These are phyloP conservation scores for Opeltia flavorubescens DNA, from an alignment of 495 filamentous ascomycete genomes.

Conservation along the genomic window DNA sequence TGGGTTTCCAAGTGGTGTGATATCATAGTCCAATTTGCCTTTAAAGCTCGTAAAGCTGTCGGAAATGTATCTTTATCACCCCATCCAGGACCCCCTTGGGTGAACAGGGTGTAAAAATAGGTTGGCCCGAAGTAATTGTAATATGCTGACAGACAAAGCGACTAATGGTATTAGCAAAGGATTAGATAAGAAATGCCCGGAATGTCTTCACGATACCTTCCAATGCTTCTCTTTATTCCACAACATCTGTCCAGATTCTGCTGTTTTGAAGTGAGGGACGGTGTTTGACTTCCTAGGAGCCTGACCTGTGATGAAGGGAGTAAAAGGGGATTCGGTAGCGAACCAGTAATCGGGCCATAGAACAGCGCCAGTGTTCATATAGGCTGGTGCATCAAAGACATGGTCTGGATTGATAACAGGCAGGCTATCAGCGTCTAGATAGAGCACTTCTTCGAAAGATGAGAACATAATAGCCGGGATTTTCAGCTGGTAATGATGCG, in stretches of 20 bases:
- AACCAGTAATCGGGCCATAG: slow-evolving; percentile 19
- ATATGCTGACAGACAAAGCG: slow-evolving; percentile 1
- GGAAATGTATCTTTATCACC: slow-evolving; percentile 7
- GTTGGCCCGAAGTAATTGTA: slow-evolving; percentile 4
- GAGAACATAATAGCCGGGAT: slow-evolving; percentile 26
- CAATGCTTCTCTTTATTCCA: slow-evolving; percentile 3
- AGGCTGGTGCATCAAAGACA: slow-evolving; percentile 16
- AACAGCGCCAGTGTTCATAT: slow-evolving; percentile 15
- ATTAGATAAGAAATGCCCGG: too few species aligned
- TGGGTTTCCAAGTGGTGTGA: neutral
- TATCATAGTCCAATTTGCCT: neutral
- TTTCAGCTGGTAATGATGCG: slow-evolving; percentile 23
- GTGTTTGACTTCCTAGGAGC: neutral
- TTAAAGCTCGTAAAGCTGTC: neutral
- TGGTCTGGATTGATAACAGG: slow-evolving; percentile 16
- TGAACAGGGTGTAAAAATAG: slow-evolving; percentile 3
- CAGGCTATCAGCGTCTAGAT: slow-evolving; percentile 28
- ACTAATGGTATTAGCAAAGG: too few species aligned
- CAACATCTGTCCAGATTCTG: slow-evolving; percentile 4
- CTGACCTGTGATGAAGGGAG: slow-evolving; percentile 1
- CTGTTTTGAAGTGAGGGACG: neutral
- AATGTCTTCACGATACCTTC: too few species aligned
- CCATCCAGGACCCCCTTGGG: slow-evolving; percentile 5
- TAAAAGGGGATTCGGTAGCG: neutral
- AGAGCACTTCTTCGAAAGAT: slow-evolving; percentile 27